These are phyloP conservation scores for Paecilomyces formosus DNA, from an alignment of 2,329 filamentous ascomycete genomes.

Conservation along the genomic window DNA sequence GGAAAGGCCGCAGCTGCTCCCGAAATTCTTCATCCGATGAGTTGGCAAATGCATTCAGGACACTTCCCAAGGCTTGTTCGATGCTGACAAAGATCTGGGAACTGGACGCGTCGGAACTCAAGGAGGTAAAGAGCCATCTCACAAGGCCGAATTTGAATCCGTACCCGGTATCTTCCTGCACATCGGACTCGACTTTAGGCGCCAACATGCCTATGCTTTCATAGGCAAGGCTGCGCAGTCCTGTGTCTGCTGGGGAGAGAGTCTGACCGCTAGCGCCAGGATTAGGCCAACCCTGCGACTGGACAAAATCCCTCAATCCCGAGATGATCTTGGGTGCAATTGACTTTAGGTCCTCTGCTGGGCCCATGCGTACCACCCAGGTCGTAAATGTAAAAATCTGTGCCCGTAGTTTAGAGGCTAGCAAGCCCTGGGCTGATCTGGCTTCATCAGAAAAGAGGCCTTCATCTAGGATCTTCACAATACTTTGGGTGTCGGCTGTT, in stretches of 20 bases:
- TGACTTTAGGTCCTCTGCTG: constrained; percentile 50
- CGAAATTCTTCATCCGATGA: constrained; percentile 36
- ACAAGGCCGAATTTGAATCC: constrained; percentile 46
- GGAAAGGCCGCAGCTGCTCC: constrained; percentile 45
- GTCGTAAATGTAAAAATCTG: constrained; percentile 81
- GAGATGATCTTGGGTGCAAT: constrained; percentile 64
- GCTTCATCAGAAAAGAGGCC: constrained; percentile 46
- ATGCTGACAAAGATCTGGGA: constrained; percentile 76
- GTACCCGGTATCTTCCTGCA: constrained; percentile 23
- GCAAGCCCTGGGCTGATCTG: constrained; percentile 52
- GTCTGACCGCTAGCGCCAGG: constrained; percentile 47
- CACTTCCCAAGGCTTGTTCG: constrained; percentile 75
- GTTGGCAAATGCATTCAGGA: constrained; percentile 54
- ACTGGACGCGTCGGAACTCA: constrained; percentile 69
- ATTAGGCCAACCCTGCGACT: constrained; percentile 74
- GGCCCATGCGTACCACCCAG: constrained; percentile 73
- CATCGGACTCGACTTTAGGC: constrained; percentile 33
- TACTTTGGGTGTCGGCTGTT: constrained; percentile 59
- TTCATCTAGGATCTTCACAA: constrained; percentile 62
- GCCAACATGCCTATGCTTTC: constrained; percentile 82
- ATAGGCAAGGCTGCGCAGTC: constrained; percentile 72
- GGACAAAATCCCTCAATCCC: constrained; percentile 65
- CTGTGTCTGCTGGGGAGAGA: constrained; percentile 52
- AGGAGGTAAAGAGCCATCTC: constrained; percentile 74
- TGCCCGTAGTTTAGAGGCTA: constrained; percentile 70